Percentiles rank a stretch among this genome's conserved stretches.
These are phyloP conservation scores for Sarcomyxa edulis DNA, from an alignment of 768 basidiomycete species.

Conservation along the genomic window DNA sequence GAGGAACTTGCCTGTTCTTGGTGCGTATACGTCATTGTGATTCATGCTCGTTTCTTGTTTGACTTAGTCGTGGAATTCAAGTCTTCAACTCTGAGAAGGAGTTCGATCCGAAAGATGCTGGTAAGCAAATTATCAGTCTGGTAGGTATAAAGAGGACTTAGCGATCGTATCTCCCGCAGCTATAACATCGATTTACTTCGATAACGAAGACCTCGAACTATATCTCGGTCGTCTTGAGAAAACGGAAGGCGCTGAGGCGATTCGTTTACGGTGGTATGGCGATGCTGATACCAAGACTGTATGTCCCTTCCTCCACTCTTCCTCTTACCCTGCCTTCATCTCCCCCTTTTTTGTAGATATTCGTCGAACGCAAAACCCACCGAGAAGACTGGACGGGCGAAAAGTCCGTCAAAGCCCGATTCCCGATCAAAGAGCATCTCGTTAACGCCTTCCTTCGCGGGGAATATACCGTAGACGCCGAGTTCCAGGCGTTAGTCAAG, in stretches of 20 bases:
- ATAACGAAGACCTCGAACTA: constrained; percentile 91
- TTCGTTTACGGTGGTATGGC: constrained; percentile 97
- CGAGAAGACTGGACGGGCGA: constrained; percentile 99
- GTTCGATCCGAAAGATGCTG: constrained; percentile 79
- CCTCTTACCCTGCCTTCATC: not conserved
- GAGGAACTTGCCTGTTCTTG: constrained; percentile 88
- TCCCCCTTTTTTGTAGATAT: constrained; percentile 45
- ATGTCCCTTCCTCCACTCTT: constrained; percentile 16
- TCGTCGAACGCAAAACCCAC: constrained; percentile 87
- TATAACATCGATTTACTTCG: constrained; percentile 96
- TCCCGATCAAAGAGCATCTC: constrained; percentile 90
- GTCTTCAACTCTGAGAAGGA: constrained; percentile 95
- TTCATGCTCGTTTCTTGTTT: too few species aligned
- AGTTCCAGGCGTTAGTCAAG: constrained; percentile 80
- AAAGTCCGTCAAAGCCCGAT: constrained; percentile 96
- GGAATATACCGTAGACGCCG: constrained; percentile 88
- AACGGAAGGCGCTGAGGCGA: constrained; percentile 96
- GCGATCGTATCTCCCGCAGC: constrained; percentile 36
- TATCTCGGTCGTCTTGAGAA: constrained; percentile 97
- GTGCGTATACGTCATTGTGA: too few species aligned
- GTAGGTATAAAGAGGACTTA: not conserved
- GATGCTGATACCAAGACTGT: constrained; percentile 79
- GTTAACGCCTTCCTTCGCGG: constrained; percentile 90
- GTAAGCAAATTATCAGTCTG: constrained; percentile 30
- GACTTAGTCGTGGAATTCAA: too few species aligned